Evolutionary conservation across 176 grass and related monocot species (phyloP), one percentile per base, ranked within the genome.

Genomic region (Paspalum vaginatum): DNA sequence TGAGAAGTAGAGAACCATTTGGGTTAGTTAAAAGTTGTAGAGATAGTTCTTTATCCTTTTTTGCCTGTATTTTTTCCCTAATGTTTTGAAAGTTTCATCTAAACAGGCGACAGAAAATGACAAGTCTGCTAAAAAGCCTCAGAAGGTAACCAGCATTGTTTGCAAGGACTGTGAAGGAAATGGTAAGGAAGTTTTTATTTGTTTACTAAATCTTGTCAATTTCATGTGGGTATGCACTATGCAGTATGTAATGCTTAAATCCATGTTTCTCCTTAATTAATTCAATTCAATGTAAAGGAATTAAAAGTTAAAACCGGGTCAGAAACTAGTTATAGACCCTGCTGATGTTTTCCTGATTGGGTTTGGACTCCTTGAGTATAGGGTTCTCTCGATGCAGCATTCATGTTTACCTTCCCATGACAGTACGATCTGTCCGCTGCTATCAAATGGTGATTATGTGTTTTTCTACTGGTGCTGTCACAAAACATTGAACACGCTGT

Each of bases 111-210:
- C 92, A 68, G 81, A 83, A 71, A 89, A 89, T 26, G 78, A 87
- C 25, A 74, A 83, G 77, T 65, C 32, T 7, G 47, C 48, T 60
- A 86, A 89, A 72, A 92, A 83, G 58, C 54, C 73, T 50, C 58
- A 22, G 69, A 93, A 93, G 54, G 44, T 4, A 39, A 81, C 17
- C 10, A 94, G 92, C 77, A 71, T 94, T 72, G 26, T 94, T 43
- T 94, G 92, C 70, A 24, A 56, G 54, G 80, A 24, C 17, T 94
- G 92, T 1, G 80, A 91, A 77, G 92, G 92, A 56, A 94, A 94
- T 22, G 92, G 88, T 91, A 57, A 79, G 89, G 75, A 55, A 77
- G 16, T 3, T 64, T 81, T 77, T 70, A 6, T 57, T n/a, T 89
- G 21, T 77, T 81, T 48, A 32, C 7, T 45, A 66, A 65, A 74